These are phyloP conservation scores for Colletotrichum australisinense DNA, from an alignment of 2,329 filamentous ascomycete species.

Conservation along the genomic window DNA sequence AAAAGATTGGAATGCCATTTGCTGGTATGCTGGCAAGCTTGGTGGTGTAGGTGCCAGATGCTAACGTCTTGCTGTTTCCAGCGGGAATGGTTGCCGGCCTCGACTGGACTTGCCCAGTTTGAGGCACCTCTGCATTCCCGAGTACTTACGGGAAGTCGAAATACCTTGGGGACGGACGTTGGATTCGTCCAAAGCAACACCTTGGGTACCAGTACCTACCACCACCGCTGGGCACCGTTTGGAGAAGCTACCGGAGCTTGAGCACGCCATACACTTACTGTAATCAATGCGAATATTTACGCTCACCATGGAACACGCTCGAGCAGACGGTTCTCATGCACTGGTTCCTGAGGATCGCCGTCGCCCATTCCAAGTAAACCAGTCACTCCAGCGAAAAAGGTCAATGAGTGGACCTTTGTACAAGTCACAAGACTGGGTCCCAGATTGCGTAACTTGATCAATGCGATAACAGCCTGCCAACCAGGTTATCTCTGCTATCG, in stretches of 20 bases:
- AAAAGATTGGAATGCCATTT: not conserved
- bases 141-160: not conserved
- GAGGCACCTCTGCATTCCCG: not conserved
- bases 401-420: slow-evolving; percentile 23
- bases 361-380: not conserved
- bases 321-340: slow-evolving; percentile 26
- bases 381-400: not conserved
- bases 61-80: not conserved
- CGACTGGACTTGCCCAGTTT: slow-evolving; percentile 23
- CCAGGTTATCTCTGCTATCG: slow-evolving; percentile 16
- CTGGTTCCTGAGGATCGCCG: slow-evolving; percentile 18
- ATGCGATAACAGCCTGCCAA: slow-evolving; percentile 30
- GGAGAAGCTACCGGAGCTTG: not conserved
- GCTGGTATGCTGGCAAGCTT: not conserved
- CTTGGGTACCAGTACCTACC: not conserved
- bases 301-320: slow-evolving; percentile 21
- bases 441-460: slow-evolving; percentile 29
- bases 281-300: slow-evolving; percentile 12
- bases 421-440: slow-evolving; percentile 27
- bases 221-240: not conserved
- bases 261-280: slow-evolving; percentile 22
- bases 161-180: not conserved
- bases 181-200: not conserved
- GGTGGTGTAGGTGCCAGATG: not conserved
- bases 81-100: not conserved